A percentile compares a stretch with the other conserved stretches of the same genome.
These are phyloP conservation scores for Talaromyces sp. DNA, from an alignment of 2,329 filamentous ascomycete genomes.

Conservation along the genomic window DNA sequence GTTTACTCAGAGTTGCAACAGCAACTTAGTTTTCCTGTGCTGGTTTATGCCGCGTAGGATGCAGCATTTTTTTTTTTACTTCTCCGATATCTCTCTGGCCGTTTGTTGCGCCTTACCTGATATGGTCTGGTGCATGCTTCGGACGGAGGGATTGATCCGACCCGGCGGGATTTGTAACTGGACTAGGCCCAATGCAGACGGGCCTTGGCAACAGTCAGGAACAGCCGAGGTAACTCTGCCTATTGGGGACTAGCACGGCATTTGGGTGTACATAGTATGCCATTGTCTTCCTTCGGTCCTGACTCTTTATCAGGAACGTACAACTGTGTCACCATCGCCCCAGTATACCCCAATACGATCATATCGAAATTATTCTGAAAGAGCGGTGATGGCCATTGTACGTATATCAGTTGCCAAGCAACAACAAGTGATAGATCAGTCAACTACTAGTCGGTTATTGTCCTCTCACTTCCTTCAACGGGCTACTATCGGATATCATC, in stretches of 20 bases:
- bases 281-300: background rate
- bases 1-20: background rate
- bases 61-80: slow-evolving; percentile 33
- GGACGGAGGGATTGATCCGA: background rate
- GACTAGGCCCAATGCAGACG: background rate
- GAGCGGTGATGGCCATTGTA: background rate
- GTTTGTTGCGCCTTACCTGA: background rate
- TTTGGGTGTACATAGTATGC: background rate
- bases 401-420: background rate
- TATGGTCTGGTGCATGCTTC: background rate
- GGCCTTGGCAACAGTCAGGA: background rate
- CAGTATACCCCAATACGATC: background rate
- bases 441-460: background rate
- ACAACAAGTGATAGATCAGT: background rate
- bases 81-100: background rate
- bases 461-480: background rate
- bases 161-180: background rate
- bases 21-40: slow-evolving; percentile 28
- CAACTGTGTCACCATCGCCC: background rate
- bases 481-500: background rate
- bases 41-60: slow-evolving; percentile 47
- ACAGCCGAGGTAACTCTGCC: slow-evolving; percentile 7
- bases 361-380: background rate
- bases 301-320: background rate
- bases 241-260: background rate